Evolutionary conservation across 1,284 basidiomycete genomes (phyloP).

Genomic region (Uromyces viciae-fabae): DNA sequence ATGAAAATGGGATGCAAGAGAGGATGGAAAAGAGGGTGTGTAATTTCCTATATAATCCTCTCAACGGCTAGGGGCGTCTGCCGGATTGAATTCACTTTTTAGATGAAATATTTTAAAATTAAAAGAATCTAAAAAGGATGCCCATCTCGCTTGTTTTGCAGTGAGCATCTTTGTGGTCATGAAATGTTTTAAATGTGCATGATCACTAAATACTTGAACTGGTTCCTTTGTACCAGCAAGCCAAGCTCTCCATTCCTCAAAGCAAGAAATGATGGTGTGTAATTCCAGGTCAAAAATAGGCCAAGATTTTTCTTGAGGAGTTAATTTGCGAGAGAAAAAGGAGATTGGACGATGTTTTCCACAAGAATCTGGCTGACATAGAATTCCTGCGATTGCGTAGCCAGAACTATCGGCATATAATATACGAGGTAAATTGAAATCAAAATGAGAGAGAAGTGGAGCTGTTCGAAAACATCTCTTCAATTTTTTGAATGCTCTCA

Average conservation of each 20-base stretch:
- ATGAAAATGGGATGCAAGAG: not conserved
- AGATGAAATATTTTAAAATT: slow-evolving; percentile 5
- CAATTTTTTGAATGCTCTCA: not conserved
- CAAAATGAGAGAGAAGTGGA: slow-evolving; percentile 13
- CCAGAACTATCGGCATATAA: slow-evolving; percentile 39
- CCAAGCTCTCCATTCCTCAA: slow-evolving; percentile 8
- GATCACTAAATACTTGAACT: slow-evolving; percentile 1
- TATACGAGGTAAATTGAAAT: not conserved
- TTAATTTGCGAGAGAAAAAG: slow-evolving; percentile 27
- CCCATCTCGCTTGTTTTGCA: slow-evolving; percentile 18
- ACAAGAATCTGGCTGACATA: slow-evolving; percentile 31
- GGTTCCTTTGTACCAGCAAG: not conserved
- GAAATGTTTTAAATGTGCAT: slow-evolving; percentile 12
- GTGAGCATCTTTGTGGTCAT: not conserved
- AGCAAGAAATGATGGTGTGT: not conserved
- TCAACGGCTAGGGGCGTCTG: not conserved
- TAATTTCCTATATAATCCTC: not conserved
- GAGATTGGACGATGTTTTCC: slow-evolving; percentile 34
- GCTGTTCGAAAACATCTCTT: not conserved
- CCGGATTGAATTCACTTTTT: slow-evolving; percentile 4
- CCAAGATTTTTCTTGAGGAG: slow-evolving; percentile 11
- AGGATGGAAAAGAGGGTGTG: not conserved
- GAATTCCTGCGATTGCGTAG: slow-evolving; percentile 44
- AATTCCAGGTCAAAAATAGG: slow-evolving; percentile 27
- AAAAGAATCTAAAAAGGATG: not conserved